phyloP scores from a whole-genome alignment of 2,329 filamentous ascomycete species.

The Drechslerella coelobrocha region DNA sequence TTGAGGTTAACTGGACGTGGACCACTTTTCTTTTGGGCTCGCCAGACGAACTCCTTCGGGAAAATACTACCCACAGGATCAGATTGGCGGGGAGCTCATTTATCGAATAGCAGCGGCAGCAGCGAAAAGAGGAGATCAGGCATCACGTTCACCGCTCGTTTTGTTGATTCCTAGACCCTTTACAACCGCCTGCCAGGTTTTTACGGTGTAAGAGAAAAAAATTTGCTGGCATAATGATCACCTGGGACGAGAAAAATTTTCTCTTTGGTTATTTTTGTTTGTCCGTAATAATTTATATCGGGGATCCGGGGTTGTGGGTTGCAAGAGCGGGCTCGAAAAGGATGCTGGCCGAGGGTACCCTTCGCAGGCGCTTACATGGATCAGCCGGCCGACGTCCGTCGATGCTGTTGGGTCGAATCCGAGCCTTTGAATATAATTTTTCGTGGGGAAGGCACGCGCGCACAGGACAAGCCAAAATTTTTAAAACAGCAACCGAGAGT shows the following conservation, averaged over 20 bases:
- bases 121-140: neutral
- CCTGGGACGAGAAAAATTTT: neutral
- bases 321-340: too few relatives aligned
- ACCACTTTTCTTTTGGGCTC: too few relatives aligned
- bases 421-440: too few relatives aligned
- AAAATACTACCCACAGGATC: conserved; percentile 1
- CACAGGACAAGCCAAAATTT: too few relatives aligned
- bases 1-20: neutral
- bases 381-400: neutral
- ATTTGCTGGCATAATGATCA: neutral
- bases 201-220: neutral
- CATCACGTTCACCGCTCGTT: neutral
- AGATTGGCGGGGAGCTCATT: neutral
- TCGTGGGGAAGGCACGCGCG: too few relatives aligned
- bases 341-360: neutral
- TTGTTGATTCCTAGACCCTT: neutral
- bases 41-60: conserved; percentile 1
- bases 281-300: neutral
- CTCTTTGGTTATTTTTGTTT: neutral
- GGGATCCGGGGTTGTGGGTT: neutral
- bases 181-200: neutral
- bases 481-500: too few relatives aligned
- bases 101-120: neutral
- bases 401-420: neutral
- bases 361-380: neutral